These are phyloP conservation scores for Pythium aquatile DNA, from an alignment of 352 stramenopile genomes.

Conservation along the genomic window DNA sequence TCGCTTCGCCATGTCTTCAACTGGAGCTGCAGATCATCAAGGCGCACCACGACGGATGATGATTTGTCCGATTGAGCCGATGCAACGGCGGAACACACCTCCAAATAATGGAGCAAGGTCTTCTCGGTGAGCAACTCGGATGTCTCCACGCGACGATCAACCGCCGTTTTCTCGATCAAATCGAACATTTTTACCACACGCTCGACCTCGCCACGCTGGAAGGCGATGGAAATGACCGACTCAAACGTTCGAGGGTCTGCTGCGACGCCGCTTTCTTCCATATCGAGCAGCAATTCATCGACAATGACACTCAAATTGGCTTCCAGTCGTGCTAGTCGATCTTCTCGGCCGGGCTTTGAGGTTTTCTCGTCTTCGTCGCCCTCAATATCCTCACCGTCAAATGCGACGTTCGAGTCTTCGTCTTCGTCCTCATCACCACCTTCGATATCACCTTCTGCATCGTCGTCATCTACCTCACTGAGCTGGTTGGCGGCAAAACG, in stretches of 20 bases:
- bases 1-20: constrained; percentile 43
- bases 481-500: not conserved
- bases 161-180: not conserved
- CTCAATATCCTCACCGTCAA: constrained; percentile 16
- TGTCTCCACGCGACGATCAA: not conserved
- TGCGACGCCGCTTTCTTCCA: constrained; percentile 4
- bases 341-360: not conserved
- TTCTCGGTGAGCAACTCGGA: constrained; percentile 14
- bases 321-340: constrained; percentile 14
- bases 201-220: constrained; percentile 10
- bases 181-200: constrained; percentile 21
- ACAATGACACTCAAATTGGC: constrained; percentile 12
- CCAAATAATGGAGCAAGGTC: constrained; percentile 19
- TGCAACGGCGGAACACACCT: constrained; percentile 14
- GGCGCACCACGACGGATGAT: not conserved
- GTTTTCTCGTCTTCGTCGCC: constrained; percentile 1
- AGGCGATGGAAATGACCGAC: constrained; percentile 5
- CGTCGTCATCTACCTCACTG: constrained; percentile 9
- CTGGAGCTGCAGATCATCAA: constrained; percentile 33
- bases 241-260: constrained; percentile 16
- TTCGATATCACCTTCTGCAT: constrained; percentile 26
- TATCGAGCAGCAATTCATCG: constrained; percentile 14
- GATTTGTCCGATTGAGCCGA: not conserved
- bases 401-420: constrained; percentile 17
- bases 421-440: constrained; percentile 22